A percentile compares a stretch with the other conserved stretches of the same genome.
These are phyloP conservation scores for Aspergillus hortae DNA, from an alignment of 2,329 filamentous ascomycete genomes.

Conservation along the genomic window DNA sequence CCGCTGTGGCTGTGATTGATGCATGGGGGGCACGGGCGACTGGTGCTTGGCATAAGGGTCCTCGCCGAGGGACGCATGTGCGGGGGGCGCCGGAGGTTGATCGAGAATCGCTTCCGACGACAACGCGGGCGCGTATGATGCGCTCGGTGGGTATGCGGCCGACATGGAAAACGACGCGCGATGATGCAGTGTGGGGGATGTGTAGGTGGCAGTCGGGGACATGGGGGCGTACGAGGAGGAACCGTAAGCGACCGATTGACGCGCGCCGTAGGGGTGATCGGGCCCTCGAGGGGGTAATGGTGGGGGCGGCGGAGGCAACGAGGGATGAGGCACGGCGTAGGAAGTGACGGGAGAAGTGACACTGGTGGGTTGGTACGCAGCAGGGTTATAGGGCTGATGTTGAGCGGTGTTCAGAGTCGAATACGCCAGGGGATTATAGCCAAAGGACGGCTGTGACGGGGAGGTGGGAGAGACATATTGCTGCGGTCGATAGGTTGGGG, in stretches of 20 bases:
- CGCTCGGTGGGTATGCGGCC: slow-evolving; percentile 11
- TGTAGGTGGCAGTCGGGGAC: slow-evolving; percentile 20
- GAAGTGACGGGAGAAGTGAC: slow-evolving; percentile 25
- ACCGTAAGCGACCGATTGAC: slow-evolving; percentile 27
- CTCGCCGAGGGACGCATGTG: slow-evolving; percentile 24
- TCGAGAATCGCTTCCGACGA: slow-evolving; percentile 20
- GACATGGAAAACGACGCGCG: slow-evolving; percentile 20
- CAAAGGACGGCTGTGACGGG: slow-evolving; percentile 42
- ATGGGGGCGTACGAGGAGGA: slow-evolving; percentile 25
- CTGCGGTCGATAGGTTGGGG: slow-evolving; percentile 58
- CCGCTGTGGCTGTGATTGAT: slow-evolving; percentile 48
- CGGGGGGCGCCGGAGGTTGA: slow-evolving; percentile 32
- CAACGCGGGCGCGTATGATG: slow-evolving; percentile 10
- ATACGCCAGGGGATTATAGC: slow-evolving; percentile 71
- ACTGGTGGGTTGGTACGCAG: slow-evolving; percentile 44
- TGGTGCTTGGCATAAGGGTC: slow-evolving; percentile 27
- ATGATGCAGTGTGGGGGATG: slow-evolving; percentile 16
- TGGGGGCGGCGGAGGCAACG: slow-evolving; percentile 24
- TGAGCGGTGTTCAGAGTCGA: slow-evolving; percentile 18
- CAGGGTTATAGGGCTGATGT: slow-evolving; percentile 49
- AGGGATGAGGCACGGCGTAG: slow-evolving; percentile 28
- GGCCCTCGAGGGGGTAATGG: slow-evolving; percentile 36
- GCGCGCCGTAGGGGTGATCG: slow-evolving; percentile 37
- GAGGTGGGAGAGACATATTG: slow-evolving; percentile 51
- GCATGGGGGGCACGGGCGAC: slow-evolving; percentile 44